Percentiles rank a stretch among this genome's conserved stretches.
Evolutionary conservation across 805 yeast genomes (phyloP).

Genomic region (Saturnispora sanitii): DNA sequence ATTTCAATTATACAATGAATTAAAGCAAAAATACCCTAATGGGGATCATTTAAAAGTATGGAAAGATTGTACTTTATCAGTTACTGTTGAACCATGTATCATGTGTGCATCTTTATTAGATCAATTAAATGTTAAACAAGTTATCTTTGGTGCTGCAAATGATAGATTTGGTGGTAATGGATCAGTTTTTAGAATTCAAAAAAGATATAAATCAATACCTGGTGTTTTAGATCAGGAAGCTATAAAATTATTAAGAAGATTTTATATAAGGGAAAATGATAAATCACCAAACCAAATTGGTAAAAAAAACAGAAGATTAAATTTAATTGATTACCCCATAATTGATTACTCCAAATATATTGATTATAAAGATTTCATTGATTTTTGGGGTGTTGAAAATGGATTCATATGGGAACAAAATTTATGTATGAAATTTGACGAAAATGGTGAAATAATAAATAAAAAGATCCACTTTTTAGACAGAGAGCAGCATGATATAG

Average conservation of each 20-base stretch:
- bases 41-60: constrained; percentile 31
- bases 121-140: constrained; percentile 64
- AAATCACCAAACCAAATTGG: constrained; percentile 74
- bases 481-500: neutral
- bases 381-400: constrained; percentile 37
- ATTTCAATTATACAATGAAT: constrained; percentile 61
- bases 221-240: constrained; percentile 79
- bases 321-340: constrained; percentile 46
- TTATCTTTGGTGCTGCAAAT: constrained; percentile 87
- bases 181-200: constrained; percentile 56
- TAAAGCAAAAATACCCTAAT: constrained; percentile 29
- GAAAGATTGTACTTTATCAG: constrained; percentile 60
- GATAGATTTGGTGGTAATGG: constrained; percentile 97
- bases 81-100: constrained; percentile 95
- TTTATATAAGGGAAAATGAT: constrained; percentile 77
- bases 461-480: neutral
- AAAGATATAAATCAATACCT: constrained; percentile 35
- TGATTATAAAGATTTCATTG: constrained; percentile 37
- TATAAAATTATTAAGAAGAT: constrained; percentile 65
- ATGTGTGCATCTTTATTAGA: constrained; percentile 94
- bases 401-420: constrained; percentile 19
- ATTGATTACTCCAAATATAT: constrained; percentile 49
- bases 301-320: constrained; percentile 59
- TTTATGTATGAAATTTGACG: constrained; percentile 19
- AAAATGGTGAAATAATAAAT: constrained; percentile 7